Conservation (phyloP, 140 eudicot genomes). For the Senecio squalidus region DNA sequence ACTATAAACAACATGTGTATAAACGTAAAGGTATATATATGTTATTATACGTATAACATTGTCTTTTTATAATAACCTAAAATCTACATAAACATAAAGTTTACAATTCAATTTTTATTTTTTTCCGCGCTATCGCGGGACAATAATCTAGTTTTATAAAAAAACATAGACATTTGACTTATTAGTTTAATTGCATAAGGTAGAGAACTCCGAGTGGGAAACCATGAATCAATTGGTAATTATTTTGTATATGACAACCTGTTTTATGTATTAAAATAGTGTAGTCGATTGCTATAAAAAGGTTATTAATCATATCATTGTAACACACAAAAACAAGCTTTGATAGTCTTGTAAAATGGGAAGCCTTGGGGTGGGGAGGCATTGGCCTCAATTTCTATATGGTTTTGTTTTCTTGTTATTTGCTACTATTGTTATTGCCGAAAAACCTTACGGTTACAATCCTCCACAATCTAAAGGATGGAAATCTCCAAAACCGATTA, state of each 20-base stretch:
- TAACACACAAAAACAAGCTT: conserved; percentile 12
- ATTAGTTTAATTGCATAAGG: background rate
- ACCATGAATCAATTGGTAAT: background rate
- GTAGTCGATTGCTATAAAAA: conserved; percentile 2
- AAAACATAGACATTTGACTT: too few species aligned
- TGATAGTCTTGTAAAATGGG: conserved; percentile 12
- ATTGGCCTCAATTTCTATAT: conserved; percentile 28
- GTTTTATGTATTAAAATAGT: background rate
- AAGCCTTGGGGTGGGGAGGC: conserved; percentile 18
- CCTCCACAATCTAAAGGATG: background rate
- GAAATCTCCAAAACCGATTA: conserved; percentile 26
- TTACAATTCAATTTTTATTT: too few species aligned
- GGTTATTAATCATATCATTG: background rate
- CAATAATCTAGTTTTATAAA: too few species aligned
- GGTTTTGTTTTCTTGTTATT: conserved; percentile 23
- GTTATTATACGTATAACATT: too few species aligned
- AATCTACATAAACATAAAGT: too few species aligned
- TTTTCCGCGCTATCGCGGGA: too few species aligned
- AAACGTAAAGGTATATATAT: too few species aligned
- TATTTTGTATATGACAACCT: conserved; percentile 1
- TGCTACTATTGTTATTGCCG: conserved; percentile 24
- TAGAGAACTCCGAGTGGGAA: conserved; percentile 1
- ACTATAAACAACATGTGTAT: too few species aligned
- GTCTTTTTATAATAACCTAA: too few species aligned
- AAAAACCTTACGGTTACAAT: conserved; percentile 19